Percentiles rank a stretch among this genome's conserved stretches.
Evolutionary conservation across 2,329 filamentous ascomycete genomes (phyloP).

Genomic region (Harringtonia aguacate): DNA sequence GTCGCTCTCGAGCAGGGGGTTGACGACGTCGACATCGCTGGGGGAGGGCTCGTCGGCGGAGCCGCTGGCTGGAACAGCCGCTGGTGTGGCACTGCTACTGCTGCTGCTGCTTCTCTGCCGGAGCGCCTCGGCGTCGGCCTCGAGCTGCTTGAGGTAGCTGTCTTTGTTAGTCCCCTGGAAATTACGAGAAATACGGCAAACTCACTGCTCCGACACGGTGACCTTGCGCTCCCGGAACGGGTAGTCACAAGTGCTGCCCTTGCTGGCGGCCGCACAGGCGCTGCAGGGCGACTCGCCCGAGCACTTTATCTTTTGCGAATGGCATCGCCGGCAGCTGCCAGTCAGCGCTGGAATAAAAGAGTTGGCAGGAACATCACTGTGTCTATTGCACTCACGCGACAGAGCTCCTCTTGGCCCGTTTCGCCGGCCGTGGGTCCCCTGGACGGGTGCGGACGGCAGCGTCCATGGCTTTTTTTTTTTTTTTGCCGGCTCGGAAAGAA

Average conservation of each 20-base stretch:
- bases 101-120: no score
- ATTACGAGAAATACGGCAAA: no score
- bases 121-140: not conserved
- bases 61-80: not conserved
- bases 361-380: no score
- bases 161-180: no score
- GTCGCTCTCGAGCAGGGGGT: not conserved
- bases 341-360: no score
- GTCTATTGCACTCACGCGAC: not conserved
- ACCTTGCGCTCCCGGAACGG: not conserved
- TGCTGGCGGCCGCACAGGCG: not conserved
- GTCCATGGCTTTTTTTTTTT: no score
- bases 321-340: conserved; percentile 2
- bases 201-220: not conserved
- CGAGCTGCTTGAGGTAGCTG: not conserved
- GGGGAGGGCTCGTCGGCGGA: not conserved
- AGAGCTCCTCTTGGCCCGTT: not conserved
- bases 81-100: not conserved
- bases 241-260: not conserved
- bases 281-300: not conserved
- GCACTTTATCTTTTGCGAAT: conserved; percentile 1
- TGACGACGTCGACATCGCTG: not conserved
- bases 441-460: no score
- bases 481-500: no score
- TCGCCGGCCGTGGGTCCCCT: no score